Base-by-base conservation (phyloP, 2,329 filamentous ascomycete species). In the Corniculantispora saksenae region DNA sequence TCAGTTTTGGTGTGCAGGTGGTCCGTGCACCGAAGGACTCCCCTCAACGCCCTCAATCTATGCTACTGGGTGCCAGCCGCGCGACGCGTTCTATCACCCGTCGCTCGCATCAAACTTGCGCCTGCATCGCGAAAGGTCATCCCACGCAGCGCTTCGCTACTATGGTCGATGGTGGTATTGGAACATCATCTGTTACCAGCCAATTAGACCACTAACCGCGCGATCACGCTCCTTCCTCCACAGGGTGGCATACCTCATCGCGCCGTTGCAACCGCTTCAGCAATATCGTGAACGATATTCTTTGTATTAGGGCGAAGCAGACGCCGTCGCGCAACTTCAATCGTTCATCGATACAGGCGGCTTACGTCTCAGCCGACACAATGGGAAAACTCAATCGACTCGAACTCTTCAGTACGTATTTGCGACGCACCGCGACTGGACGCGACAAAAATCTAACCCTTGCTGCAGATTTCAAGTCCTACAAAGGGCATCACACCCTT, bases 361-460 rank as follows among this genome's bases (percentile, higher is more conserved):
- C 27, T 25, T 9, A 38, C 19, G 27, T 47, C 15, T 21, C 15
- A 13, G n/a, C 29, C 38, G 70, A 77, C 81, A 89, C 77, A 69
- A 98, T 99, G 95, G 94, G 94, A 70, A 98, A 98, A 81, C 90
- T 99, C 74, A 92, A 97, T 74, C 90, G 93, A 68, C 88, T 99
- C 61, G 94, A 98, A 84, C 85, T 99, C 68, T 97, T 91, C 82
- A 97, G 93, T 95, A 83, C 70, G 89, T 56, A 38, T 40, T 32
- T 56, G 27, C 53, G 53, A 53, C 51, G 40, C n/a, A 3, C 23
- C 19, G 8, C 32, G 13, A 25, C 25, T 12, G 59, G 29, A 43
- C 25, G 38, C 27, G 50, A 43, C 25, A 19, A 62, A 27, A 55
- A 45, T 32, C 59, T 62, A 23, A 62, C 50, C 38, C 61, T 57